These are phyloP conservation scores for Podospora tetraspora DNA, from an alignment of 495 filamentous ascomycete genomes.

Conservation along the genomic window DNA sequence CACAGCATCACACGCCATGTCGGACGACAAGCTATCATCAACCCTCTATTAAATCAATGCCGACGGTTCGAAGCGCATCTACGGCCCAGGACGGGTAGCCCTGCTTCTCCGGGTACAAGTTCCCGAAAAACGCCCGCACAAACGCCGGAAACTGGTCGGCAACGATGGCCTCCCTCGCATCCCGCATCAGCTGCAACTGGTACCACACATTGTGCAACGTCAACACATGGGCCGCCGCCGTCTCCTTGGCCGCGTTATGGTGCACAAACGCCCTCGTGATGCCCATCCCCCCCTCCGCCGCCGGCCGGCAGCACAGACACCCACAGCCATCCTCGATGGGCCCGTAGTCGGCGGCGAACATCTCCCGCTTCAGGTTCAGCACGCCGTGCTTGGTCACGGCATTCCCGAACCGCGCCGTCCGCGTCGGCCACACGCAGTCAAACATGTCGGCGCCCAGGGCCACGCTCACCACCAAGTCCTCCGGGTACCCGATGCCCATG, in stretches of 20 bases:
- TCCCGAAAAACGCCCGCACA: slow-evolving; percentile 67
- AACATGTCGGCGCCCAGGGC: slow-evolving; percentile 98
- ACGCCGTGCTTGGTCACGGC: slow-evolving; percentile 77
- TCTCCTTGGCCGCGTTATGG: slow-evolving; percentile 90
- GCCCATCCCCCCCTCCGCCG: slow-evolving; percentile 64
- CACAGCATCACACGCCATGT: too few species aligned
- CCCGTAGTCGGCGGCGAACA: slow-evolving; percentile 70
- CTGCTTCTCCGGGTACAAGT: slow-evolving; percentile 60
- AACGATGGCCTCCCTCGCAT: slow-evolving; percentile 70
- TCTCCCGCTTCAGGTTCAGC: slow-evolving; percentile 74
- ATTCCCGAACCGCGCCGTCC: slow-evolving; percentile 93
- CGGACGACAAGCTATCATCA: slow-evolving; percentile 4
- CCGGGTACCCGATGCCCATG: slow-evolving; percentile 97
- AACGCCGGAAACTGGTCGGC: slow-evolving; percentile 78
- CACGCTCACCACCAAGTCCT: slow-evolving; percentile 86
- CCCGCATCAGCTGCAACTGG: slow-evolving; percentile 73
- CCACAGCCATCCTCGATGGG: slow-evolving; percentile 77
- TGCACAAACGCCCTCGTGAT: slow-evolving; percentile 86
- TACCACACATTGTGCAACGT: slow-evolving; percentile 95
- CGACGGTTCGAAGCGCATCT: slow-evolving; percentile 74
- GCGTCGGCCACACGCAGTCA: slow-evolving; percentile 97
- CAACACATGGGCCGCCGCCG: slow-evolving; percentile 87
- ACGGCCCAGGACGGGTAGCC: slow-evolving; percentile 81
- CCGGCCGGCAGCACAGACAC: slow-evolving; percentile 69
- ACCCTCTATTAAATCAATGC: slow-evolving; percentile 60